These are phyloP conservation scores for Spergularia bocconei DNA, from an alignment of 148 eudicot genomes.

Conservation along the genomic window DNA sequence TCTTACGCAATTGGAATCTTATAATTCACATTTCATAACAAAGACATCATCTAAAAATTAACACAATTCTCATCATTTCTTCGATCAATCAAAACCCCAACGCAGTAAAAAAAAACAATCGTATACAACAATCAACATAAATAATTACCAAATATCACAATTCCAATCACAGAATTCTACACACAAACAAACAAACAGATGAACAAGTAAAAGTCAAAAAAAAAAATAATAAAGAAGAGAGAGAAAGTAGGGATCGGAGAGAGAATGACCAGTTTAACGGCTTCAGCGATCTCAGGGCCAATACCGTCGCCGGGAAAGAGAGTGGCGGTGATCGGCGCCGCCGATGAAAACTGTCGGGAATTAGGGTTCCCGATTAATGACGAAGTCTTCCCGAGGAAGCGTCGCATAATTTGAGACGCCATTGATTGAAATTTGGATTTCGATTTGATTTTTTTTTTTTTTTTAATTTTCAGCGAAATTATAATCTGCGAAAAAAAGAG, in stretches of 20 bases:
- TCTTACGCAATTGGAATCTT: neutral
- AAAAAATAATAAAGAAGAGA: neutral
- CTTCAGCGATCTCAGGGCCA: conserved; percentile 94
- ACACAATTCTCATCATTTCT: neutral
- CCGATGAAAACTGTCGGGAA: conserved; percentile 33
- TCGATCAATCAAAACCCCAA: neutral
- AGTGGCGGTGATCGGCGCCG: conserved; percentile 73
- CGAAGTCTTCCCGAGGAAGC: conserved; percentile 41
- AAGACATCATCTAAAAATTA: neutral
- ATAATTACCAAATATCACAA: neutral
- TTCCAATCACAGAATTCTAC: neutral
- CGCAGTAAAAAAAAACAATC: neutral
- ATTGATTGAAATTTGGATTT: conserved; percentile 24
- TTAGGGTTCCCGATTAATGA: conserved; percentile 23
- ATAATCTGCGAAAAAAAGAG: neutral
- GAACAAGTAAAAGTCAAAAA: neutral
- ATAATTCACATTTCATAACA: neutral
- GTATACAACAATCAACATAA: neutral
- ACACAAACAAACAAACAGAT: neutral
- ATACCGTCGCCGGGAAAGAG: conserved; percentile 98
- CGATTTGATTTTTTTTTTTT: neutral
- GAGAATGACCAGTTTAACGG: conserved; percentile 69
- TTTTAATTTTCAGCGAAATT: neutral
- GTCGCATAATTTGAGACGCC: conserved; percentile 68
- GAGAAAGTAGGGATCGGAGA: too few relatives aligned